phyloP scores from a whole-genome alignment of 2,329 filamentous ascomycete species.

The Madurella mycetomatis region DNA sequence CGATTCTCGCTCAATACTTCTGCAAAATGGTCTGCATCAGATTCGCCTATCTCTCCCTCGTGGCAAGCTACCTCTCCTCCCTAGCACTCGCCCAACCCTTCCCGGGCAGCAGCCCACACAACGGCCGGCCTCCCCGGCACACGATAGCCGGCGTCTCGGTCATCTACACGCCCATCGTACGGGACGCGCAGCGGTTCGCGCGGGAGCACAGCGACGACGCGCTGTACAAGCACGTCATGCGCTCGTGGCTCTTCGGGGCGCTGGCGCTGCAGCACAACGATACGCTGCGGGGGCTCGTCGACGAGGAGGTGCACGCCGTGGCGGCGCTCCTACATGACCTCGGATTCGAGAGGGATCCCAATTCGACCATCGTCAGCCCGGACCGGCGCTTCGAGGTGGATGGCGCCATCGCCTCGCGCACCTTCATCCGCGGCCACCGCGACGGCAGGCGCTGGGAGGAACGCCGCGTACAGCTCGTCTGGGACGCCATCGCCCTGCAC shows the following conservation, averaged over 20 bases:
- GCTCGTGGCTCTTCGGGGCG: slow-evolving; percentile 27
- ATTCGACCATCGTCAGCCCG: slow-evolving; percentile 32
- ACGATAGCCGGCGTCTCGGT: slow-evolving; percentile 5
- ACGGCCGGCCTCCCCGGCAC: too few species aligned
- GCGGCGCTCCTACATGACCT: slow-evolving; percentile 40
- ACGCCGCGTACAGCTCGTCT: slow-evolving; percentile 41
- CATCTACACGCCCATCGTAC: slow-evolving; percentile 27
- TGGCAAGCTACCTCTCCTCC: too few species aligned
- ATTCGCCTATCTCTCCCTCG: too few species aligned
- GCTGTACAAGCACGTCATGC: slow-evolving; percentile 37
- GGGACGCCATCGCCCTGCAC: slow-evolving; percentile 47
- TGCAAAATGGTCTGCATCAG: too few species aligned
- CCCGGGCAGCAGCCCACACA: too few species aligned
- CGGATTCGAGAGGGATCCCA: slow-evolving; percentile 36
- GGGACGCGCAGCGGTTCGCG: slow-evolving; percentile 32
- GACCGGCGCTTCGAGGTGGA: slow-evolving; percentile 50
- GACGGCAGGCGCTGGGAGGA: slow-evolving; percentile 35
- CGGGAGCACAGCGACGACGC: slow-evolving; percentile 28
- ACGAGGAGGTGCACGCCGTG: slow-evolving; percentile 37
- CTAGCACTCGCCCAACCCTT: too few species aligned
- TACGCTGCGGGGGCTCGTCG: slow-evolving; percentile 27
- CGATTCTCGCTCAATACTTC: too few species aligned
- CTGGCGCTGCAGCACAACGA: slow-evolving; percentile 21
- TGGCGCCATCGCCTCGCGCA: slow-evolving; percentile 40
- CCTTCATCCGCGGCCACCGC: slow-evolving; percentile 32